These are phyloP conservation scores for Macroventuria anomochaeta DNA, from an alignment of 2,329 filamentous ascomycete genomes.

Conservation along the genomic window DNA sequence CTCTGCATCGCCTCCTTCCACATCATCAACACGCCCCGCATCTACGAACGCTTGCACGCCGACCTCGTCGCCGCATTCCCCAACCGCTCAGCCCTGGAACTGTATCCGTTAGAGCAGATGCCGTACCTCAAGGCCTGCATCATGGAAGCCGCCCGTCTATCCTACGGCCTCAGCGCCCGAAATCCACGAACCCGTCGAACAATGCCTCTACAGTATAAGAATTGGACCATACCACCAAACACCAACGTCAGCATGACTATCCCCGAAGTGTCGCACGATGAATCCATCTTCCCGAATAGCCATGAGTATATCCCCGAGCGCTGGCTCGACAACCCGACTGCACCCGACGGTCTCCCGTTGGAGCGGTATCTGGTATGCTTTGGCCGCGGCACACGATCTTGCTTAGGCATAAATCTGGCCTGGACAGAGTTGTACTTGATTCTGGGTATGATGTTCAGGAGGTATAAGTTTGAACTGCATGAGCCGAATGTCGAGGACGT, in stretches of 20 bases:
- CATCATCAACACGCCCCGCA: slow-evolving; percentile 40
- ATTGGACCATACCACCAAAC: slow-evolving; percentile 42
- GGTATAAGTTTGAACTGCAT: slow-evolving; percentile 41
- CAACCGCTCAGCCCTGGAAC: slow-evolving; percentile 30
- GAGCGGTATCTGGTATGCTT: slow-evolving; percentile 53
- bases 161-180: slow-evolving; percentile 50
- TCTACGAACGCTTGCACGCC: slow-evolving; percentile 40
- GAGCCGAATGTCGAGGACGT: slow-evolving; percentile 42
- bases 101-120: slow-evolving; percentile 34
- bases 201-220: slow-evolving; percentile 28
- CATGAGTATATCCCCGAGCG: slow-evolving; percentile 49
- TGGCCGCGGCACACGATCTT: slow-evolving; percentile 51
- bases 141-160: slow-evolving; percentile 46
- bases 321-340: slow-evolving; percentile 46
- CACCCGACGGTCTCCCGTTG: slow-evolving; percentile 39
- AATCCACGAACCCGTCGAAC: slow-evolving; percentile 43
- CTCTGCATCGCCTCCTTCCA: slow-evolving; percentile 41
- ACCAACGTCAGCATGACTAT: slow-evolving; percentile 50
- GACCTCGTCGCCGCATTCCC: slow-evolving; percentile 42
- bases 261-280: slow-evolving; percentile 45
- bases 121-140: slow-evolving; percentile 36
- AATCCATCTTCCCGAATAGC: slow-evolving; percentile 48
- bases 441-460: slow-evolving; percentile 43
- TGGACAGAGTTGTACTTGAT: slow-evolving; percentile 45
- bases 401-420: slow-evolving; percentile 52